Percentiles rank a stretch among this genome's conserved stretches.
Evolutionary conservation across 371 early-diverging fungal genomes (phyloP).

Genomic region (Rhizomucor pusillus): DNA sequence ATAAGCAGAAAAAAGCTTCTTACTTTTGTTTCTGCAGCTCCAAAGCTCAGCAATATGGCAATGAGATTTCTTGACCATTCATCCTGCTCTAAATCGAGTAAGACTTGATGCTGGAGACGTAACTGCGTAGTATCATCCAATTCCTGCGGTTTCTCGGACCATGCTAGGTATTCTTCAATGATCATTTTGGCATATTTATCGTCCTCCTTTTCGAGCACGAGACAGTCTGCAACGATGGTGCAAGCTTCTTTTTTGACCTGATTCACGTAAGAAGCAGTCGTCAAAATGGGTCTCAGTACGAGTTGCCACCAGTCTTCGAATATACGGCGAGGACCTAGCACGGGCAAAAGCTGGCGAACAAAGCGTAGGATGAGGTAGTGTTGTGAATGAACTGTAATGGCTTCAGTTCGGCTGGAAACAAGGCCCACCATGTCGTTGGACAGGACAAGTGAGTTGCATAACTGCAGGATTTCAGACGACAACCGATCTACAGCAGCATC

Average conservation of each 20-base stretch:
- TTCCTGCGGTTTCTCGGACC: constrained; percentile 27
- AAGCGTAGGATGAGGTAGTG: constrained; percentile 36
- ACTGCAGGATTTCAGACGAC: constrained; percentile 27
- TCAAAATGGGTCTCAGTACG: constrained; percentile 32
- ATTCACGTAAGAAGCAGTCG: constrained; percentile 30
- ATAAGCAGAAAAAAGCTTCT: not conserved
- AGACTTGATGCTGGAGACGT: constrained; percentile 24
- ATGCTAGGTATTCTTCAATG: constrained; percentile 32
- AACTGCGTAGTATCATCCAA: constrained; percentile 16
- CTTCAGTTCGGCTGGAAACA: constrained; percentile 26
- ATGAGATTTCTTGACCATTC: constrained; percentile 46
- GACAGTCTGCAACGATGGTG: constrained; percentile 28
- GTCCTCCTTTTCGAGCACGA: constrained; percentile 17
- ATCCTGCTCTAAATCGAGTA: constrained; percentile 42
- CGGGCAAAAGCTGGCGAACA: constrained; percentile 31
- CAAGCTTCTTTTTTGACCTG: constrained; percentile 33
- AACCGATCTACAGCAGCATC: constrained; percentile 32
- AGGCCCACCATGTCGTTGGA: constrained; percentile 12
- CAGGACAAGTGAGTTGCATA: constrained; percentile 20
- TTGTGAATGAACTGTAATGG: constrained; percentile 24
- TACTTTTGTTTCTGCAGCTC: constrained; percentile 48
- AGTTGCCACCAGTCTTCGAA: constrained; percentile 32
- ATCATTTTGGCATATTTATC: constrained; percentile 22
- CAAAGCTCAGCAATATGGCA: constrained; percentile 29
- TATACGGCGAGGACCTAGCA: constrained; percentile 29